Conservation (phyloP, 2,329 filamentous ascomycete species). For the Colletotrichum sp. region DNA sequence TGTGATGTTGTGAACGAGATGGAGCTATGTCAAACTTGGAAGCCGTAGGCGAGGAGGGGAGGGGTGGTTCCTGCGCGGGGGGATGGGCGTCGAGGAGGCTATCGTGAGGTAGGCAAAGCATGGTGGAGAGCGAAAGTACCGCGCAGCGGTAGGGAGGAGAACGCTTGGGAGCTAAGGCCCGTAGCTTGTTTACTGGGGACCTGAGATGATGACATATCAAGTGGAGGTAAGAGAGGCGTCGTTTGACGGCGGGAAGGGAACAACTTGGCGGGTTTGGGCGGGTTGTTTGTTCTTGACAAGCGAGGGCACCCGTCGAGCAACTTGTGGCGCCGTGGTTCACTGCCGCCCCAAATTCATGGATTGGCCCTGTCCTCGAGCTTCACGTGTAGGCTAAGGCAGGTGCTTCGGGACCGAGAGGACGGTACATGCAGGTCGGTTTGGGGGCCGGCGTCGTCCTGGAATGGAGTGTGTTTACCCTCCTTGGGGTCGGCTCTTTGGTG, state of each 20-base stretch:
- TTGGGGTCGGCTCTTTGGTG: background rate
- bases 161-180: background rate
- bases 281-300: background rate
- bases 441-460: background rate
- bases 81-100: background rate
- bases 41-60: background rate
- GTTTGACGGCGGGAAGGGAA: background rate
- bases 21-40: constrained; percentile 12
- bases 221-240: background rate
- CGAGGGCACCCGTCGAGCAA: background rate
- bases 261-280: background rate
- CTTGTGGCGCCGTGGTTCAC: constrained; percentile 17
- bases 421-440: background rate
- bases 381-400: background rate
- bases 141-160: background rate
- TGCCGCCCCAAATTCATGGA: background rate
- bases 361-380: background rate
- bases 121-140: background rate
- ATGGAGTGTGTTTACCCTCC: background rate
- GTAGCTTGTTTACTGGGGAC: constrained; percentile 3
- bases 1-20: background rate
- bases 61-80: background rate
- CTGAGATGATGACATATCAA: background rate
- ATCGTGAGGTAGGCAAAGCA: background rate
- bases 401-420: background rate